Conservation (phyloP, 495 filamentous ascomycete genomes). For the Neurospora sp. region DNA sequence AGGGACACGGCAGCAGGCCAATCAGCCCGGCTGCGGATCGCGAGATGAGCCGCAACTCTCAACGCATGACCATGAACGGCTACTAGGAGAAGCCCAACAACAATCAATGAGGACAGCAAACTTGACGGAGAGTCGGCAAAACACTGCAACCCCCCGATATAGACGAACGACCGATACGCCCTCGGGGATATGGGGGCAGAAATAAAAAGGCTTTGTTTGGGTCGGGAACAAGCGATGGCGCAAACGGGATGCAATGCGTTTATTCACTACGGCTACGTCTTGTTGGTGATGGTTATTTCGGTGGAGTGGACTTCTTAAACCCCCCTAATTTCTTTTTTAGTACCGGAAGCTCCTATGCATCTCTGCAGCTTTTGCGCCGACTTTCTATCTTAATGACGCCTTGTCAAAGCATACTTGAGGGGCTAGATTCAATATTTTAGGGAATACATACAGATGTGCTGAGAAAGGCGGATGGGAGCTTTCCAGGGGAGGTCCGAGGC, state of each 20-base stretch:
- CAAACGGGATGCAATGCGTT: background rate
- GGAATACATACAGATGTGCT: background rate
- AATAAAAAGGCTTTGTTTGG: background rate
- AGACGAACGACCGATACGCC: background rate
- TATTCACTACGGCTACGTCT: background rate
- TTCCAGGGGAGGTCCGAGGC: background rate
- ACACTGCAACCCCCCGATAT: background rate
- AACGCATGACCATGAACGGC: constrained; percentile 96
- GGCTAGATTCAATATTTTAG: background rate
- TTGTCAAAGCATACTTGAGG: background rate
- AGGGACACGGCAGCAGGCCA: constrained; percentile 77
- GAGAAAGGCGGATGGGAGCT: background rate
- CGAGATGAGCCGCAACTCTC: constrained; percentile 91
- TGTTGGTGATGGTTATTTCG: background rate
- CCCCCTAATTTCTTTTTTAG: background rate
- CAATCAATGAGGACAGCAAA: constrained; percentile 9
- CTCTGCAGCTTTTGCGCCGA: background rate
- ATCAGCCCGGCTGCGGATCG: constrained; percentile 91
- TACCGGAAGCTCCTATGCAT: background rate
- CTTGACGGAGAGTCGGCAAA: constrained; percentile 3
- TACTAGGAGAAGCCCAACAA: constrained; percentile 46
- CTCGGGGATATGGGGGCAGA: background rate
- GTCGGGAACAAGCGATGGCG: background rate
- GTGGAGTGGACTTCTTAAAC: background rate
- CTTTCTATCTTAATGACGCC: background rate